Evolutionary conservation across 2,329 filamentous ascomycete species (phyloP).

Genomic region (Claviceps humidiphila): DNA sequence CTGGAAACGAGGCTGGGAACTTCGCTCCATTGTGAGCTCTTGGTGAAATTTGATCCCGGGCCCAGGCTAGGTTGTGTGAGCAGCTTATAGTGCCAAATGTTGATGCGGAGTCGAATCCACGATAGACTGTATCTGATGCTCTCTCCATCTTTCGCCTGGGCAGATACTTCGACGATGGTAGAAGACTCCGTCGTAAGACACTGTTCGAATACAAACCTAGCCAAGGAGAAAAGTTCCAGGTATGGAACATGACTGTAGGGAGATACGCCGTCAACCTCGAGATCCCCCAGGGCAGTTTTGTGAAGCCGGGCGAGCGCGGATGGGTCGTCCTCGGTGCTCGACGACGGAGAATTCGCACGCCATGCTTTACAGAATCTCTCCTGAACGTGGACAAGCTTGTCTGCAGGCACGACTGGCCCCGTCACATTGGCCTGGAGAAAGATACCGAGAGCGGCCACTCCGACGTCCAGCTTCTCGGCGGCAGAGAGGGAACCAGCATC

Average conservation of each 20-base stretch:
- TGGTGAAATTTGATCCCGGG: conserved; percentile 40
- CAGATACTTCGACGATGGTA: conserved; percentile 15
- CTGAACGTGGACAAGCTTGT: conserved; percentile 16
- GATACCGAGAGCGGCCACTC: conserved; percentile 42
- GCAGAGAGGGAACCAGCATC: conserved; percentile 2
- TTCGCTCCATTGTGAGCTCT: conserved; percentile 45
- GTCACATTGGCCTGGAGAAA: conserved; percentile 85
- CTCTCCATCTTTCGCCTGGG: conserved; percentile 22
- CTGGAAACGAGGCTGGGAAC: conserved; percentile 40
- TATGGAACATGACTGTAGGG: conserved; percentile 75
- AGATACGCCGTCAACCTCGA: conserved; percentile 73
- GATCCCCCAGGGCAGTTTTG: conserved; percentile 47
- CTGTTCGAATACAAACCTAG: conserved; percentile 35
- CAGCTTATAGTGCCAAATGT: conserved; percentile 55
- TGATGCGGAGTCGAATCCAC: conserved; percentile 58
- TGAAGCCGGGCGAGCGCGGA: conserved; percentile 28
- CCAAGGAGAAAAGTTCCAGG: conserved; percentile 71
- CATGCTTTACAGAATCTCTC: conserved; percentile 28
- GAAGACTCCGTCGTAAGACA: conserved; percentile 11
- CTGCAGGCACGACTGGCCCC: conserved; percentile 54
- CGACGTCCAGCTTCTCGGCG: conserved; percentile 15
- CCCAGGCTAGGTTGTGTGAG: conserved; percentile 43
- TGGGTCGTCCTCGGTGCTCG: background rate
- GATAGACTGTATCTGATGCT: conserved; percentile 33
- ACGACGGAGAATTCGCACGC: conserved; percentile 1